Percentiles rank a stretch among this genome's conserved stretches.
Evolutionary conservation across 345 rosid genomes (phyloP).

Genomic region (Melaleuca alternifolia): DNA sequence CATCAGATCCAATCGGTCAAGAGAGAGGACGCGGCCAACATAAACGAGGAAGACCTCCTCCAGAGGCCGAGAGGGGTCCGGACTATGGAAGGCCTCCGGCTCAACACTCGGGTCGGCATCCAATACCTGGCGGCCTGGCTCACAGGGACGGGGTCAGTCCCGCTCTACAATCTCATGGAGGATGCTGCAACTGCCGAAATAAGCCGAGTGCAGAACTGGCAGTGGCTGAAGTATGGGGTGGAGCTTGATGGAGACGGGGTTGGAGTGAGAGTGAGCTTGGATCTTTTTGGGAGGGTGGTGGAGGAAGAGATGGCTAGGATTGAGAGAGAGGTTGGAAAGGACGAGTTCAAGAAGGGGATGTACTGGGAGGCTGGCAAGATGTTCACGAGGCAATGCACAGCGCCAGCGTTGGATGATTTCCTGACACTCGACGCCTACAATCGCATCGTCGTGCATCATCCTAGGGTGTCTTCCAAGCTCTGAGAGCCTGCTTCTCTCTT

Average conservation of each 20-base stretch:
- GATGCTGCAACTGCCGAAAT: conserved; percentile 97
- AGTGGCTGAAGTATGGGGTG: conserved; percentile 76
- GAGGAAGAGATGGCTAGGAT: conserved; percentile 86
- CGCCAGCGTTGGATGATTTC: conserved; percentile 56
- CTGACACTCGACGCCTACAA: conserved; percentile 74
- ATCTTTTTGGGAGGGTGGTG: conserved; percentile 68
- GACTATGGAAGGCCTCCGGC: conserved; percentile 72
- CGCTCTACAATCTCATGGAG: conserved; percentile 93
- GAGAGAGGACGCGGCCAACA: conserved; percentile 46
- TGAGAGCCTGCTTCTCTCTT: conserved; percentile 8
- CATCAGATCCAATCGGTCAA: conserved; percentile 58
- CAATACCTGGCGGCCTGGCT: conserved; percentile 90
- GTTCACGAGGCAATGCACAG: conserved; percentile 64
- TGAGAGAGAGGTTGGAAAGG: conserved; percentile 78
- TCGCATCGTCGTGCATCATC: conserved; percentile 51
- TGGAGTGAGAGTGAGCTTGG: conserved; percentile 53
- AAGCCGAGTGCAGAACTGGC: conserved; percentile 93
- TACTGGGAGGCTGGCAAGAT: conserved; percentile 71
- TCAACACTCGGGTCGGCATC: conserved; percentile 85
- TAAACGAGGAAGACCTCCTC: conserved; percentile 79
- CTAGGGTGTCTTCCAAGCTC: conserved; percentile 40
- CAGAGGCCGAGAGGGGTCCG: conserved; percentile 77
- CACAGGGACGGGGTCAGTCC: conserved; percentile 82
- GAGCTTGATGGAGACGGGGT: conserved; percentile 73
- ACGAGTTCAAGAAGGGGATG: conserved; percentile 61